Conservation (phyloP, 1,139 yeast species). For the Hansenula lynferdii region DNA sequence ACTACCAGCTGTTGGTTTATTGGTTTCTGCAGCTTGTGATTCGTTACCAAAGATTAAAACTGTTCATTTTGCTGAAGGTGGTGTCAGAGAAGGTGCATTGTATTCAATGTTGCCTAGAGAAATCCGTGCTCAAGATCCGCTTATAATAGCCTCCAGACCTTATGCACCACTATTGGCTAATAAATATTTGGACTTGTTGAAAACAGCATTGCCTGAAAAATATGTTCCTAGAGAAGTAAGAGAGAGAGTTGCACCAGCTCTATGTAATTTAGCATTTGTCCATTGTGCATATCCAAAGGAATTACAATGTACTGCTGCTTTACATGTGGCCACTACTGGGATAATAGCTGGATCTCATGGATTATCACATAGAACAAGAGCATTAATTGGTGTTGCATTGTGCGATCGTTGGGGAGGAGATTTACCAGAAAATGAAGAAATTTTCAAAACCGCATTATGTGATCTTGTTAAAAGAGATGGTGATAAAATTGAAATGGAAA, state of each 20-base stretch:
- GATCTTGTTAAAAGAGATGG: slow-evolving; percentile 37
- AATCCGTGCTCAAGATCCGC: slow-evolving; percentile 57
- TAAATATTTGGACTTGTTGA: slow-evolving; percentile 44
- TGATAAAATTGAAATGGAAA: slow-evolving; percentile 36
- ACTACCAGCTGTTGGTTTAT: slow-evolving; percentile 57
- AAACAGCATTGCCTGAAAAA: slow-evolving; percentile 46
- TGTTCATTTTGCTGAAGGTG: slow-evolving; percentile 64
- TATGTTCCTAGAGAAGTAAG: slow-evolving; percentile 52
- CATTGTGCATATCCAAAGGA: slow-evolving; percentile 71
- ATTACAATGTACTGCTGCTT: slow-evolving; percentile 63
- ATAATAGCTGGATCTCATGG: slow-evolving; percentile 68
- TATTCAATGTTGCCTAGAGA: slow-evolving; percentile 52
- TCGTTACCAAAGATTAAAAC: slow-evolving; percentile 54
- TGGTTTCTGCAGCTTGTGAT: slow-evolving; percentile 54
- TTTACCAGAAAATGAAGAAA: slow-evolving; percentile 47
- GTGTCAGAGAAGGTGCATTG: slow-evolving; percentile 65
- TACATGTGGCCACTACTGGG: slow-evolving; percentile 64
- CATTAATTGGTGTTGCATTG: slow-evolving; percentile 59
- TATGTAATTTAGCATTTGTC: slow-evolving; percentile 63
- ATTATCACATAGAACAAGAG: slow-evolving; percentile 58
- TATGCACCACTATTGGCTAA: slow-evolving; percentile 57
- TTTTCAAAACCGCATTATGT: slow-evolving; percentile 37
- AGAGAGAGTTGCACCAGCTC: slow-evolving; percentile 55
- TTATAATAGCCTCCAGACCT: slow-evolving; percentile 56
- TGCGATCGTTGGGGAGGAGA: slow-evolving; percentile 78